Base-by-base conservation (phyloP, 352 stramenopile species). In the Aphanomyces cochlioides region DNA sequence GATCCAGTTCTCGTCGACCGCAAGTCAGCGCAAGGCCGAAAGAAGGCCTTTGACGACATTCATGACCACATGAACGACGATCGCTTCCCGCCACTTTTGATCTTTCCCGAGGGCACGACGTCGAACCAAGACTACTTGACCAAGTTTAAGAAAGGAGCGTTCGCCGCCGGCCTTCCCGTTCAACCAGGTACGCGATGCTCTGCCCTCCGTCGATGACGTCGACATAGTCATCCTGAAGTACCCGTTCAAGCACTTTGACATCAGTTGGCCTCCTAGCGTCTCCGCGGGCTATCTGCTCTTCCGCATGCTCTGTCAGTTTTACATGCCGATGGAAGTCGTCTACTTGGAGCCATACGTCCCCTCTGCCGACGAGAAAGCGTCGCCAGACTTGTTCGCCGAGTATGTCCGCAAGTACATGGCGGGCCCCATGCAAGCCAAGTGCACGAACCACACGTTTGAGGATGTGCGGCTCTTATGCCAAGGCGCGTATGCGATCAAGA, bases 141-240 rank as follows among this genome's bases (percentile, higher is more conserved):
- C 54, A 87, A 88, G 74, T 92, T 92, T 72, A 92, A 92, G 47
- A 76, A 88, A 19, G 84, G 84, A 2, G 86, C 82, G 5, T 92
- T 92, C 56, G 76, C 82, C n/a, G 79, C 78, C 3, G 84, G 81
- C 3, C 65, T 81, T 12, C 76, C 84, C 0, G 87, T 81, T 28
- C 81, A 85, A 69, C 82, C 82, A 2, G 64, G 64, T 71, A 19
- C 19, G 6, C 3, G n/a, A 17, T 37, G 13, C 17, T 37, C 34
- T 41, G 8, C 21, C 21, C 57, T 38, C 57, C 50, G 8, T 34
- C 37, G 21, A 8, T 67, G 8, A 41, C 56, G 5, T 60, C 39
- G 4, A 0, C 41, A 3, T 56, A 71, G 75, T 91, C n/a, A 75
- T 84, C 40, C 56, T 91, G 12, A 75, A 75, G 8, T 91, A 91